Percentiles rank a stretch among this genome's conserved stretches.
Conservation (phyloP, 1,139 yeast genomes). For the Chernovozyma sophiae-reginae region DNA sequence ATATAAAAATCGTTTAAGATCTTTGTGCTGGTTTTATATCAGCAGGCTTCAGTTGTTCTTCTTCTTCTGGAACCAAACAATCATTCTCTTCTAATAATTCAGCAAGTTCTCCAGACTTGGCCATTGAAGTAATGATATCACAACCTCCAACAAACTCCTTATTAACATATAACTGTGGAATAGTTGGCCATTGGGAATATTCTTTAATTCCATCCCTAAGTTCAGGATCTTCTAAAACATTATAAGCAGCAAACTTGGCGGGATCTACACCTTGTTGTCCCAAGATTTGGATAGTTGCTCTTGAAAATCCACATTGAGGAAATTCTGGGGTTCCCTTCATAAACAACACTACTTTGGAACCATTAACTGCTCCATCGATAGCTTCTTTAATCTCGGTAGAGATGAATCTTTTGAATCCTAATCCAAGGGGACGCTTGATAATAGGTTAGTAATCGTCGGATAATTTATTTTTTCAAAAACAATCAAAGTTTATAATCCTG, state of each 20-base stretch:
- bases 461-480: too few species aligned
- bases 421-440: slow-evolving; percentile 1
- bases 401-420: slow-evolving; percentile 43
- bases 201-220: slow-evolving; percentile 93
- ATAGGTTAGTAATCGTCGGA: slow-evolving; percentile 1
- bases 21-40: slow-evolving; percentile 40
- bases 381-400: slow-evolving; percentile 80
- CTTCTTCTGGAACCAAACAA: slow-evolving; percentile 77
- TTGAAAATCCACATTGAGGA: slow-evolving; percentile 97
- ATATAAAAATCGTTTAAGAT: slow-evolving; percentile 12
- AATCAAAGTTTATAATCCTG: background rate
- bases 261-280: slow-evolving; percentile 99
- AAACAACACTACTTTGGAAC: slow-evolving; percentile 92
- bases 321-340: slow-evolving; percentile 98
- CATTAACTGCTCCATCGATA: slow-evolving; percentile 74
- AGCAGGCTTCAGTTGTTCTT: slow-evolving; percentile 29
- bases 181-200: slow-evolving; percentile 92
- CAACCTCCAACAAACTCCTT: slow-evolving; percentile 96
- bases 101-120: slow-evolving; percentile 84
- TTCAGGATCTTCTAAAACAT: slow-evolving; percentile 91
- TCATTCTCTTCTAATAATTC: slow-evolving; percentile 75
- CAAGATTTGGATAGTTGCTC: slow-evolving; percentile 87
- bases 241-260: slow-evolving; percentile 90
- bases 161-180: slow-evolving; percentile 68
- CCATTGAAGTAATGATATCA: slow-evolving; percentile 91